Base-by-base conservation (phyloP, 225 moss, liverwort and hornwort species). In the Physcomitrium patens region DNA sequence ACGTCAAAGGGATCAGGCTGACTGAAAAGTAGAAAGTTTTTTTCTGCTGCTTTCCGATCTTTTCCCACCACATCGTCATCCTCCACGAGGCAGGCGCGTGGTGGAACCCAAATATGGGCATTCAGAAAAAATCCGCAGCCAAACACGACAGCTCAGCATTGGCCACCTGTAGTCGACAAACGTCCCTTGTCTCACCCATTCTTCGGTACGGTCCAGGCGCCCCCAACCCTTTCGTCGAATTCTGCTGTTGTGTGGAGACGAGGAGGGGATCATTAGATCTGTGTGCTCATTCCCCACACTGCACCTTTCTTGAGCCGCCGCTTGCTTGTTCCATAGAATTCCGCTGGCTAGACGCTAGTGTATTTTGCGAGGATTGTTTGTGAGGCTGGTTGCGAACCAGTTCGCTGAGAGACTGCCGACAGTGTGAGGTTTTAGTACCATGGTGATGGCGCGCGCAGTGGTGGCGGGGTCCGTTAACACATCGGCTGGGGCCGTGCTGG, bases 371-470 rank as follows among this genome's bases (percentile, higher is more conserved):
- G 9, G 47, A 23, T 60, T 0, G 28, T 27, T 60, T 9, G 68
- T 47, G 27, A 1, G 1, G 17, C 0, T 45, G 48, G 45, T 50
- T 69, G 9, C n/a, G 31, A 37, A 37, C 31, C 46, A 12, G 31
- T 65, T 50, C 8, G 15, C 5, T 17, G 0, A 11, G 31, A 10
- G 16, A 9, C 57, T 37, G 1, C 12, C 13, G 9, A 15, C 20
- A 22, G 5, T 2, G 31, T 37, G 31, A 37, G 31, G 31, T 37
- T 4, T 4, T 37, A 31, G 24, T 5, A 26, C 18, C 8, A 84
- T 84, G 84, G 70, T 61, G 74, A 74, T 77, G 84, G 24, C 24
- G 77, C 77, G 67, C 26, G 74, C 74, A 13, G 72, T 64, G 52
- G 80, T 61, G 18, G 55, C 71, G 27, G 56, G 73, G 8, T 43